Evolutionary conservation across 148 eudicot genomes (phyloP), one percentile per base, ranked within the genome.

Genomic region (Heliamphora exappendiculata): DNA sequence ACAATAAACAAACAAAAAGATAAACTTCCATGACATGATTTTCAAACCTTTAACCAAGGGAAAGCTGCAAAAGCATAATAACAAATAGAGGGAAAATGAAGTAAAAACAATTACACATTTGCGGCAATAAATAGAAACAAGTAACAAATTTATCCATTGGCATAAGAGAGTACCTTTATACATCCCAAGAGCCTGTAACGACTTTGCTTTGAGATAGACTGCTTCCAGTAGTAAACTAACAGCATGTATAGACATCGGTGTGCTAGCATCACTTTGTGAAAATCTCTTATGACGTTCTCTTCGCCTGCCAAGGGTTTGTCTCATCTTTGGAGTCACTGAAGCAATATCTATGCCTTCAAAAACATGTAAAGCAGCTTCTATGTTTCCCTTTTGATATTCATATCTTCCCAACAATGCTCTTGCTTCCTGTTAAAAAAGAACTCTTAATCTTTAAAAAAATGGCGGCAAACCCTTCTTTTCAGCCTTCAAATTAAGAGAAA

Each of bases 361-460:
- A 66, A 95, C 98, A 72, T 89, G 97, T 59, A 95, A 79, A 53
- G 98, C 98, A 83, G 90, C 91, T 83, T 92, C 96, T 64, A 91
- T 50, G 68, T 95, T 95, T 76, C 98, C 98, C 81, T 91, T 92
- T 74, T 91, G 96, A 82, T 89, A 92, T 80, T 95, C 98, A 54
- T 88, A 87, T 86, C 97, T 86, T 79, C 98, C 98, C 81, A 95
- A 73, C 78, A 95, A 73, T 17, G 98, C 98, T 78, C 98, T 95
- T 57, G 97, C 98, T 87, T 91, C 98, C 98, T 95, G 87, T 33
- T 76, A 75, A 78, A 69, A 54, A 9, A 24, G 55, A 33, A 58
- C 29, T 53, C 41, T 53, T 72, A 44, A 73, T 51, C 54, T 45
- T 12, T 73, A 26, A 24, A 14, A 45, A 44, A 16, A 1, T 44